Evolutionary conservation across 2,329 filamentous ascomycete genomes (phyloP), one percentile per base, ranked within the genome.

Genomic region (Paecilomyces formosus): DNA sequence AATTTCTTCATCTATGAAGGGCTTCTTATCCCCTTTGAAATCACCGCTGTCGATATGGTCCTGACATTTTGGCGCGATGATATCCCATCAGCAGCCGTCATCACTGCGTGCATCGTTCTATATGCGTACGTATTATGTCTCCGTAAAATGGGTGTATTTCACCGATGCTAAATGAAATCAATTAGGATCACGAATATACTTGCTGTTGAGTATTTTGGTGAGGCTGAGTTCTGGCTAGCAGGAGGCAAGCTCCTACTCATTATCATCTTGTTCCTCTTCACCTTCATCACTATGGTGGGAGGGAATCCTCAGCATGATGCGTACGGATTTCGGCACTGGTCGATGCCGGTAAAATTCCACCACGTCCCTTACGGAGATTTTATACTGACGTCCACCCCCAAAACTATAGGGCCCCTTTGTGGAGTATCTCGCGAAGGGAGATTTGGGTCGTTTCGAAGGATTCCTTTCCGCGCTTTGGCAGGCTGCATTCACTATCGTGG

Each of bases 241-340:
- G 74, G 88, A 1, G 86, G 85, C 54, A 90, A 91, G 67, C 81
- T 90, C 3, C 64, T 90, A 1, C 78, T 90, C 39, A 86, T 89
- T 57, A 74, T 90, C 45, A 87, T 83, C 1, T 79, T 92, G 39
- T 80, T 90, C 62, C 65, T 85, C 60, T 89, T 89, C 74, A 92
- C 90, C 3, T 89, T 94, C 68, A 81, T 94, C 63, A 85, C 87
- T 61, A 92, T 92, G 86, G 78, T 93, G 0, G 90, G 90, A 7
- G 90, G 88, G 1, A 92, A 92, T 65, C 90, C 90, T 0, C 73
- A 84, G 1, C 79, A 83, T 55, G 87, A 91, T 64, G 77, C 79
- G 0, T 88, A 89, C 59, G 89, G 89, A 0, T 92, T 92, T 70
- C 81, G 86, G 15, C 82, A 85, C 68, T 88, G 85, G 76, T 21